These are phyloP conservation scores for Coemansia sp. DNA, from an alignment of 192 early-diverging fungal genomes.

Conservation along the genomic window DNA sequence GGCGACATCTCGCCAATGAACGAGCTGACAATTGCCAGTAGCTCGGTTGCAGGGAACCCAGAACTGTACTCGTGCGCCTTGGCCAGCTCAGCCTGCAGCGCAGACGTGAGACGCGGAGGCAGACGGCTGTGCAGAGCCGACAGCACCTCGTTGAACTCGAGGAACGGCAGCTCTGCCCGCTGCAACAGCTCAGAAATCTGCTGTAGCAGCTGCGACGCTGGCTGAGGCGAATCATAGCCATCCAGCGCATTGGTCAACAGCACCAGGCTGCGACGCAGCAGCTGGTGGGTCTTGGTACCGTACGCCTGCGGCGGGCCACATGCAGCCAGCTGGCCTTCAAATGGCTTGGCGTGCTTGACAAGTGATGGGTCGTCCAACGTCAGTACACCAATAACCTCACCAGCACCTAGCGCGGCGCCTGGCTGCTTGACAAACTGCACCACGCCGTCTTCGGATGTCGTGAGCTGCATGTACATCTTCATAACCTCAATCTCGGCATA, in stretches of 20 bases:
- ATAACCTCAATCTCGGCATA: conserved; percentile 99
- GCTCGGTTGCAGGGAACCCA: conserved; percentile 70
- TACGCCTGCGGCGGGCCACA: conserved; percentile 77
- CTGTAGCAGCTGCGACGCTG: conserved; percentile 61
- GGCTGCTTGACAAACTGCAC: conserved; percentile 88
- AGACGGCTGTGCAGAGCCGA: conserved; percentile 84
- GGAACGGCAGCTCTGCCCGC: conserved; percentile 79
- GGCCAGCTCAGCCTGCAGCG: conserved; percentile 52
- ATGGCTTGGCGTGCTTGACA: conserved; percentile 87
- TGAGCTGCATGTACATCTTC: conserved; percentile 99
- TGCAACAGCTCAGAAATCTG: conserved; percentile 72
- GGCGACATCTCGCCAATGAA: conserved; percentile 56
- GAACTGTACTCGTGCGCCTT: conserved; percentile 35
- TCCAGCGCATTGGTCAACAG: conserved; percentile 68
- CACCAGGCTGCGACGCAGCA: conserved; percentile 62
- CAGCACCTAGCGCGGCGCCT: conserved; percentile 77
- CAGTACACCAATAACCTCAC: conserved; percentile 92
- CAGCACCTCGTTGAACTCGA: conserved; percentile 76
- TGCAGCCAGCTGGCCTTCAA: conserved; percentile 68
- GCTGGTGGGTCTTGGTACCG: conserved; percentile 89
- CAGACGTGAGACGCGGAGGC: conserved; percentile 64
- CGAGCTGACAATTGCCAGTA: conserved; percentile 64
- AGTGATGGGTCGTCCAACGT: conserved; percentile 90
- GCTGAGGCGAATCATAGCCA: conserved; percentile 77
- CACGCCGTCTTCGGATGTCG: conserved; percentile 86